Base-by-base conservation (phyloP, 2,329 filamentous ascomycete genomes). In the Gyromitra esculenta region DNA sequence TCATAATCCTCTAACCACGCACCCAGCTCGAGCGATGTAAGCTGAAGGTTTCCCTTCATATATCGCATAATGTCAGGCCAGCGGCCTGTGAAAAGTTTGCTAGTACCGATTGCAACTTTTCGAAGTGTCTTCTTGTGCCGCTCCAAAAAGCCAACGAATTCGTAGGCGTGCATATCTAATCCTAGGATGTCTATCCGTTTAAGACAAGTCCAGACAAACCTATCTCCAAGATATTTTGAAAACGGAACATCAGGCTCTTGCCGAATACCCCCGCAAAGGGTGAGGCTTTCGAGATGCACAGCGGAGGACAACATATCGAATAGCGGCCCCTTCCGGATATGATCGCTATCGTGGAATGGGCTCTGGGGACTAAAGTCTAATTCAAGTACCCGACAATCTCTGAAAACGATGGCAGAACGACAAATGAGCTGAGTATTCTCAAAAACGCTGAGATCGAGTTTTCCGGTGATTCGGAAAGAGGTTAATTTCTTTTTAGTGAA, bases 251-350 rank as follows among this genome's bases (percentile, higher is more conserved):
- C 69, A 15, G 69, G 69, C 50, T 57, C 70, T 25, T 66, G 70
- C 18, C 70, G 60, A 31, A 73, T 66, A 31, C 60, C 70, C 25
- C 70, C 70, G 39, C 70, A 73, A 31, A 73, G 60, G 1, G 70
- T 73, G 31, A 73, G 70, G 18, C 35, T 73, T 59, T 66, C 52
- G n/a, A 73, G 70, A 43, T 59, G n/a, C 41, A 45, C 31, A 13
- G 70, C 70, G 59, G 70, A 73, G 56, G 70, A 73, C 35, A 73
- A 18, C 70, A 73, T 73, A 35, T 73, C 70, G 60, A 73, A 73
- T 50, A 73, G 62, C n/a, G 70, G 70, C 15, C 70, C 70, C 18
- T 65, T 66, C 41, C 62, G 60, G n/a, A 73, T 65, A 39, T 66
- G 52, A 39, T 73, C 60, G 31, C 50, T 73, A 21, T 65, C 70